A percentile compares a stretch with the other conserved stretches of the same genome.
phyloP scores from a whole-genome alignment of 2,329 filamentous ascomycete species.

The Bretziella fagacearum region DNA sequence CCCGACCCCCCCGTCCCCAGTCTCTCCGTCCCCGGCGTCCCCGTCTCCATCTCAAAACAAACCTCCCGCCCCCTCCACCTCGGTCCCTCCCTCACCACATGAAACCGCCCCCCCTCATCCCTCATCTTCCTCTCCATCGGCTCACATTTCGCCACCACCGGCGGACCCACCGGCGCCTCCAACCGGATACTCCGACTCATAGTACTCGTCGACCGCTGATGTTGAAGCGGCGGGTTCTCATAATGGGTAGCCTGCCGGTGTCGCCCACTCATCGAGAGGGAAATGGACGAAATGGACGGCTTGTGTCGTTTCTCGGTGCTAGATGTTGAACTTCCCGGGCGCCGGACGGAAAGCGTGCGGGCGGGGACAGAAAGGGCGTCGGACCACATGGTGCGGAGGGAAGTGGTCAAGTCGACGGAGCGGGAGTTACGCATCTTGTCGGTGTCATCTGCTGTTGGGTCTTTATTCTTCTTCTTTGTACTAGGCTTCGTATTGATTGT shows the following conservation, averaged over 20 bases:
- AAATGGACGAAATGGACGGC: not conserved
- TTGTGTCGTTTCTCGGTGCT: not conserved
- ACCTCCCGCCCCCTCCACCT: conserved; percentile 3
- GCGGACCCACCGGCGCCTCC: conserved; percentile 5
- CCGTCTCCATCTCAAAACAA: conserved; percentile 10
- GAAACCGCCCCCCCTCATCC: conserved; percentile 10
- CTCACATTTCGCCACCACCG: not conserved
- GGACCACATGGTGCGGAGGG: conserved; percentile 9
- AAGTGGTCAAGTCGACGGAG: conserved; percentile 6
- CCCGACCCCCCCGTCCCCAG: not conserved
- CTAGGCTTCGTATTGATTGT: too few relatives aligned
- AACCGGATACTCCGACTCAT: conserved; percentile 10
- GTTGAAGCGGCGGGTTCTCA: not conserved
- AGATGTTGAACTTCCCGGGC: not conserved
- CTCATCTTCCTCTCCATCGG: conserved; percentile 10
- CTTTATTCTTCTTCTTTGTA: too few relatives aligned
- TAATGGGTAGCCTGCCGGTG: too few relatives aligned
- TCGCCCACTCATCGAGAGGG: too few relatives aligned
- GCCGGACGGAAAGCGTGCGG: conserved; percentile 7
- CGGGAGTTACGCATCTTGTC: not conserved
- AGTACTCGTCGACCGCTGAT: not conserved
- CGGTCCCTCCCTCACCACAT: conserved; percentile 10
- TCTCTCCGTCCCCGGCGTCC: not conserved
- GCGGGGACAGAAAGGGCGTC: conserved; percentile 5
- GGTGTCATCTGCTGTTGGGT: too few relatives aligned